These are phyloP conservation scores for Blastocystis sp. DNA, from an alignment of 352 stramenopile genomes.

Conservation along the genomic window DNA sequence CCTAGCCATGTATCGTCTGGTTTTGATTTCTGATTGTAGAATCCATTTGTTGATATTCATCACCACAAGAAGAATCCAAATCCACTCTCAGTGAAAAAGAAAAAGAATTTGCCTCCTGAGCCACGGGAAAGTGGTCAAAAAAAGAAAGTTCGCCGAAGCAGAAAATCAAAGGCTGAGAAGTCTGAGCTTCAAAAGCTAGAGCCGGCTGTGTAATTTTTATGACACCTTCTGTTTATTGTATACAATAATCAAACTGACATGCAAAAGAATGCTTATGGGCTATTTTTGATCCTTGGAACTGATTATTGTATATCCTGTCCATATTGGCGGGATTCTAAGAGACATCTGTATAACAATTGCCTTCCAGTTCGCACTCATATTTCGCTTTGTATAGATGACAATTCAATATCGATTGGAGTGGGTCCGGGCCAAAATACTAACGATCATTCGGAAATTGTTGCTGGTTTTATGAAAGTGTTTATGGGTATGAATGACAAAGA, in stretches of 20 bases:
- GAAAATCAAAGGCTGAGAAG: neutral
- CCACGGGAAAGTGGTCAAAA: neutral
- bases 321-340: neutral
- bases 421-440: neutral
- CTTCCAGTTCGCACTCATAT: neutral
- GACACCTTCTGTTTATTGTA: neutral
- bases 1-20: neutral
- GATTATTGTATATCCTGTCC: neutral
- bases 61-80: slow-evolving; percentile 51
- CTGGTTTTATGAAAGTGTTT: neutral
- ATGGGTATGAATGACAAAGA: neutral
- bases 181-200: neutral
- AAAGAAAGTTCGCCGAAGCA: slow-evolving; percentile 19
- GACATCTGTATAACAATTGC: neutral
- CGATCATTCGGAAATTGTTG: neutral
- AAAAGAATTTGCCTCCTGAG: slow-evolving; percentile 5
- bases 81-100: slow-evolving; percentile 28
- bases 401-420: neutral
- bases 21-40: neutral
- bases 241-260: neutral
- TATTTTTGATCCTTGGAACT: neutral
- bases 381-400: neutral
- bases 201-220: neutral
- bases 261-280: neutral
- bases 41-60: slow-evolving; percentile 31